phyloP scores from a whole-genome alignment of 768 basidiomycete species.

The Termitomyces sp. region DNA sequence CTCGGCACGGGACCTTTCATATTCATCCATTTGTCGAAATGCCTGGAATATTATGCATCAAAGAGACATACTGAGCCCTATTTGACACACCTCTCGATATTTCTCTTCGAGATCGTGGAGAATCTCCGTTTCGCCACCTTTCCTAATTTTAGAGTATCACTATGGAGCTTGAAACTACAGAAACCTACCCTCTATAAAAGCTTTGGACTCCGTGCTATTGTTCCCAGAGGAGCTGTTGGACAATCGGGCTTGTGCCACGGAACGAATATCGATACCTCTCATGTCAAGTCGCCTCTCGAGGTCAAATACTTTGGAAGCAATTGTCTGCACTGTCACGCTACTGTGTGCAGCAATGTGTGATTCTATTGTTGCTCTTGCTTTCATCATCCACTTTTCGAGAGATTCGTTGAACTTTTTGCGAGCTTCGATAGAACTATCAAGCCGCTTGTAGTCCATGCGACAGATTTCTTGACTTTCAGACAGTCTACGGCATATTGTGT shows the following conservation, averaged over 20 bases:
- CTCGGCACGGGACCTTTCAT: conserved; percentile 1
- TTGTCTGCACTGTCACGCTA: neutral
- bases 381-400: neutral
- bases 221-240: neutral
- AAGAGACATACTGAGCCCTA: too few species aligned
- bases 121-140: neutral
- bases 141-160: neutral
- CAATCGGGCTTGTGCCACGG: neutral
- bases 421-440: neutral
- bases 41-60: neutral
- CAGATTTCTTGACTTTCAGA: neutral
- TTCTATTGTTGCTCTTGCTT: neutral
- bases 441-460: neutral
- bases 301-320: neutral
- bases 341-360: neutral
- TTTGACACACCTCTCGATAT: neutral
- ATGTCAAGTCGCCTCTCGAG: neutral
- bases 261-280: neutral
- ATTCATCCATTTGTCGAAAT: conserved; percentile 2
- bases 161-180: neutral
- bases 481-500: neutral
- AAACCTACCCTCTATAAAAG: neutral
- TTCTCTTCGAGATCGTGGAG: neutral
- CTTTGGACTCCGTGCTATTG: too few species aligned
- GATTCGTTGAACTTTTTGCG: neutral